Base-by-base conservation (phyloP, 495 filamentous ascomycete species). In the Aspergillus sclerotiicarbonarius region DNA sequence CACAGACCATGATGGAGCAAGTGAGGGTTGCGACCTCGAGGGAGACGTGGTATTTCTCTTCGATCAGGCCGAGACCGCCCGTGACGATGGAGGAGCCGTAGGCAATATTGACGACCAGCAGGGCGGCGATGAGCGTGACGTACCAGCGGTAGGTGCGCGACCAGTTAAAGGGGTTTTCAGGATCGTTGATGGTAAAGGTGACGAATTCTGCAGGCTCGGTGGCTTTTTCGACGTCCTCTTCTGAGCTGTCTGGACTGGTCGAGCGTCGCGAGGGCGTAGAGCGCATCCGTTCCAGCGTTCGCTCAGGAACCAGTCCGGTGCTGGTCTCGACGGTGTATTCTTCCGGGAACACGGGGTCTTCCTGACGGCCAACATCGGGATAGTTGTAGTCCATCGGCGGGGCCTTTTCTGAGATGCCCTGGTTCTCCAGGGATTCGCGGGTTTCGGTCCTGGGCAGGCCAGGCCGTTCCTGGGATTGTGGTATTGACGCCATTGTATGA, bases 11-110 rank as follows among this genome's bases (percentile, higher is more conserved):
- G 33, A 73, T 73, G 3, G 66, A 71, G 32, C 70, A 73, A 12
- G 70, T 73, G 3, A 91, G 68, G n/a, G 89, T 75, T 7, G 83
- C 79, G 18, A 86, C 85, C 69, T 88, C 86, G 6, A 80, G 60
- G 37, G 82, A 85, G 54, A 88, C 81, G 53, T 80, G 43, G 60
- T 90, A 90, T 59, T 84, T 76, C 1, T 80, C 62, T 21, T 78
- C 64, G 18, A 89, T 82, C 19, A 82, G 78, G 4, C 61, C 71
- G 19, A 90, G 69, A 46, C 87, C 89, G 8, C 88, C 76, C 0
- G 88, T 91, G 76, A 82, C 44, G 76, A 85, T 53, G 66, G 83
- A 53, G 70, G 76, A 37, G 81, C 86, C 30, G 80, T 86, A 66
- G 84, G 84, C 67, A 30, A 73, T 58, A 39, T 64, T 69, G 82